phyloP scores from a whole-genome alignment of 140 eudicot genomes.

The Senecio squalidus region DNA sequence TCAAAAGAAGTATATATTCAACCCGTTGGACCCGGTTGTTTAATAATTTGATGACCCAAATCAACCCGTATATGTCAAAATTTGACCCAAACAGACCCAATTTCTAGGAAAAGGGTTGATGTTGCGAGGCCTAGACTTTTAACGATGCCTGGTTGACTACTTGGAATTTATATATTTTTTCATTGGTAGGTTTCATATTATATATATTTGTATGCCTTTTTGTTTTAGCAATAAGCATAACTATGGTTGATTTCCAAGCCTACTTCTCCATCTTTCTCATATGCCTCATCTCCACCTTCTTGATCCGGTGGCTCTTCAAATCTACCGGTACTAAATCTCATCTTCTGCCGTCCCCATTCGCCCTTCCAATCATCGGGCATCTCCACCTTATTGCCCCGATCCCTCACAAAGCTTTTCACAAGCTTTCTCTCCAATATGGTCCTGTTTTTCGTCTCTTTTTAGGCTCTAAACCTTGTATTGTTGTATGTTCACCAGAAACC shows the following conservation, averaged over 20 bases:
- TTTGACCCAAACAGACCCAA: too few species aligned
- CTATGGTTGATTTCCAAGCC: neutral
- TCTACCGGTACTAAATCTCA: neutral
- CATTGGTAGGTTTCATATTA: too few species aligned
- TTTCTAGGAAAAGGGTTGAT: too few species aligned
- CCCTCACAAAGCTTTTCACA: conserved; percentile 41
- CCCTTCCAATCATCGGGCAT: conserved; percentile 47
- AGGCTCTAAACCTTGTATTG: conserved; percentile 25
- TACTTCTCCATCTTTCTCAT: neutral
- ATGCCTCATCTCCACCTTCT: neutral
- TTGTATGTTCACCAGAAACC: conserved; percentile 24
- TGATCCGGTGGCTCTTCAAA: neutral
- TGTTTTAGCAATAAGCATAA: too few species aligned
- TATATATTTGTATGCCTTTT: too few species aligned
- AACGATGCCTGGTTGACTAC: too few species aligned
- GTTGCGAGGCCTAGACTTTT: too few species aligned
- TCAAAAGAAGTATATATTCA: too few species aligned
- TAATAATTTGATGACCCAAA: too few species aligned
- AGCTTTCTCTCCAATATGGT: conserved; percentile 23
- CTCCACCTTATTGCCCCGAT: conserved; percentile 39
- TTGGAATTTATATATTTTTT: too few species aligned
- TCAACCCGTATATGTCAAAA: too few species aligned
- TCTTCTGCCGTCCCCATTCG: conserved; percentile 41
- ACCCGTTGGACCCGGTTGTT: too few species aligned
- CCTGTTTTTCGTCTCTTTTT: conserved; percentile 21